A percentile compares a stretch with the other conserved stretches of the same genome.
phyloP scores from a whole-genome alignment of 176 grass and related monocot genomes.

The Cymbopogon citratus region DNA sequence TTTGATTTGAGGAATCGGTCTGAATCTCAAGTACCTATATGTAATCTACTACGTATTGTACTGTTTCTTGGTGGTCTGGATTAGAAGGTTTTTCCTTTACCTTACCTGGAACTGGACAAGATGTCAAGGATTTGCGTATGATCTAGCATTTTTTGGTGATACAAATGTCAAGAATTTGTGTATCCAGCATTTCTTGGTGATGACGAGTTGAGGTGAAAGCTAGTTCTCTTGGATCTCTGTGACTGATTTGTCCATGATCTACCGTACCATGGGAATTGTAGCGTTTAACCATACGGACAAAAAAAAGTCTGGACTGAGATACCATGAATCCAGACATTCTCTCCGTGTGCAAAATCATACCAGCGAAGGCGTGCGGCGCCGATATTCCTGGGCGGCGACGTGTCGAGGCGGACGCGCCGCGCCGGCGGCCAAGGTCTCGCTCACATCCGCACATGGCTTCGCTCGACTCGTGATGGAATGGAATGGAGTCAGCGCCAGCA shows the following conservation, averaged over 20 bases:
- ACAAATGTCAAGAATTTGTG: too few relatives aligned
- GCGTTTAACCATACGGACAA: background rate
- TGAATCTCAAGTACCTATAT: too few relatives aligned
- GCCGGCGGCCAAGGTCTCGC: background rate
- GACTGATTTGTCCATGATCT: background rate
- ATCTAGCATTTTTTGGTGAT: too few relatives aligned
- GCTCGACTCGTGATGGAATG: background rate
- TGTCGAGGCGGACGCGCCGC: background rate
- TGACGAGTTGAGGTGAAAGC: too few relatives aligned
- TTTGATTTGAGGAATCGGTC: background rate
- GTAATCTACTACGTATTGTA: too few relatives aligned
- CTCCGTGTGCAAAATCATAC: background rate
- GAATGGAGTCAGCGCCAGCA: too few relatives aligned
- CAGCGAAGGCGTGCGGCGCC: background rate
- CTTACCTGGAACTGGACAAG: background rate
- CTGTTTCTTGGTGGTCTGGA: background rate
- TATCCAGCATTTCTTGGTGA: too few relatives aligned
- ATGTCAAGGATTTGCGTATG: background rate
- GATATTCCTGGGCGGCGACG: background rate
- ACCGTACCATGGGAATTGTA: background rate
- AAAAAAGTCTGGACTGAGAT: constrained; percentile 3
- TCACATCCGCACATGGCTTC: constrained; percentile 29
- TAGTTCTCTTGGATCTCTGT: too few relatives aligned
- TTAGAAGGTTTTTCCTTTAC: background rate
- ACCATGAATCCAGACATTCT: background rate